Percentiles rank a stretch among this genome's conserved stretches.
Evolutionary conservation across 805 yeast genomes (phyloP).

Genomic region (Blastobotrys americana): DNA sequence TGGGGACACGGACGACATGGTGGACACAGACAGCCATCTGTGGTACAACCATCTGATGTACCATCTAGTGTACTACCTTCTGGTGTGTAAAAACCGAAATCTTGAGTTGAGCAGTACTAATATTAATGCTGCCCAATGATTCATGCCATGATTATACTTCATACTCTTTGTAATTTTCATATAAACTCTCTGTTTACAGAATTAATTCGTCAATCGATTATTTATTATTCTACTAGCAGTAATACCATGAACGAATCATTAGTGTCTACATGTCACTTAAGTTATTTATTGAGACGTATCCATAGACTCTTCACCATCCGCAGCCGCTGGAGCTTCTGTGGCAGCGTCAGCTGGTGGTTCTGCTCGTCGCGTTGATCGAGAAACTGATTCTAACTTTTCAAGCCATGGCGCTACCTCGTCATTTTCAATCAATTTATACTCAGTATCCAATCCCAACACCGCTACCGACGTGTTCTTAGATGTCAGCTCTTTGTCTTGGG

Average conservation of each 20-base stretch:
- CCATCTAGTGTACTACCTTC: too few relatives aligned
- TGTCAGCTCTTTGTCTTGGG: constrained; percentile 89
- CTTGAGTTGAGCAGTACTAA: too few relatives aligned
- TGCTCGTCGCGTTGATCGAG: constrained; percentile 39
- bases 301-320: constrained; percentile 7
- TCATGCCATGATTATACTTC: too few relatives aligned
- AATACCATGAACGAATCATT: too few relatives aligned
- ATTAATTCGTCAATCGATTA: too few relatives aligned
- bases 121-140: too few relatives aligned
- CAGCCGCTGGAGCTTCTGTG: constrained; percentile 5
- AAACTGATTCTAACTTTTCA: constrained; percentile 59
- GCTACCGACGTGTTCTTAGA: constrained; percentile 82
- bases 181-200: too few relatives aligned
- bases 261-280: constrained; percentile 3
- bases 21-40: too few relatives aligned
- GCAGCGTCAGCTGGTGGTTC: constrained; percentile 3
- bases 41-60: too few relatives aligned
- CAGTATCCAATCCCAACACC: constrained; percentile 75
- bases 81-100: too few relatives aligned
- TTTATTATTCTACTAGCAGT: too few relatives aligned
- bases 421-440: constrained; percentile 76
- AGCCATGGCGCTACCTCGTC: constrained; percentile 82
- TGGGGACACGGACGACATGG: neutral
- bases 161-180: too few relatives aligned
- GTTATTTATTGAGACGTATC: constrained; percentile 10